Percentiles rank a stretch among this genome's conserved stretches.
Evolutionary conservation across 192 early-diverging fungal species (phyloP).

Genomic region (Haplosporangium gracile): DNA sequence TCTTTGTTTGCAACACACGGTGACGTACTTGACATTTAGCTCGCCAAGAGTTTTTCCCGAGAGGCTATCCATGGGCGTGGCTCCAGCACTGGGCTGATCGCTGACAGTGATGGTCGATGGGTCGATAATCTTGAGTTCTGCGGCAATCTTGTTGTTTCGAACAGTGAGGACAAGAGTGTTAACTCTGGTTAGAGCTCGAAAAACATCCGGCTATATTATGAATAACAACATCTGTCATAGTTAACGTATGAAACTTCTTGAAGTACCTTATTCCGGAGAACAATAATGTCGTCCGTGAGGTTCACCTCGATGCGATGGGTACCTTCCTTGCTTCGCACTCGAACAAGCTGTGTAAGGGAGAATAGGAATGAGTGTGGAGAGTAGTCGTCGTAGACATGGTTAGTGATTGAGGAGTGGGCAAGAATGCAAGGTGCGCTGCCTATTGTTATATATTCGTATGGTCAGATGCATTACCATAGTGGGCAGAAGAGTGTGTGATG

Average conservation of each 20-base stretch:
- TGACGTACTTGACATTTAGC: conserved; percentile 56
- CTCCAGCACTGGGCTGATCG: conserved; percentile 56
- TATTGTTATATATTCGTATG: neutral
- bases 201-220: neutral
- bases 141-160: conserved; percentile 53
- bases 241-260: neutral
- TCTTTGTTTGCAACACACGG: neutral
- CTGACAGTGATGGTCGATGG: conserved; percentile 57
- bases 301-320: conserved; percentile 75
- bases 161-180: conserved; percentile 6
- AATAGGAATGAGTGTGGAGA: neutral
- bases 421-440: neutral
- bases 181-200: conserved; percentile 10
- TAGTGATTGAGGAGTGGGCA: neutral
- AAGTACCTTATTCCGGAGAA: conserved; percentile 69
- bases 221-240: too few species aligned
- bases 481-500: neutral
- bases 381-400: neutral
- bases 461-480: conserved; percentile 17
- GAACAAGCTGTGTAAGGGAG: conserved; percentile 65
- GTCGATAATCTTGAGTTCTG: conserved; percentile 59
- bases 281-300: conserved; percentile 61
- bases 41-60: conserved; percentile 47
- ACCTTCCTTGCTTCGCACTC: conserved; percentile 79
- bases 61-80: conserved; percentile 41